Percentiles rank a stretch among this genome's conserved stretches.
These are phyloP conservation scores for Plantago rigida DNA, from an alignment of 305 asterid genomes.

Conservation along the genomic window DNA sequence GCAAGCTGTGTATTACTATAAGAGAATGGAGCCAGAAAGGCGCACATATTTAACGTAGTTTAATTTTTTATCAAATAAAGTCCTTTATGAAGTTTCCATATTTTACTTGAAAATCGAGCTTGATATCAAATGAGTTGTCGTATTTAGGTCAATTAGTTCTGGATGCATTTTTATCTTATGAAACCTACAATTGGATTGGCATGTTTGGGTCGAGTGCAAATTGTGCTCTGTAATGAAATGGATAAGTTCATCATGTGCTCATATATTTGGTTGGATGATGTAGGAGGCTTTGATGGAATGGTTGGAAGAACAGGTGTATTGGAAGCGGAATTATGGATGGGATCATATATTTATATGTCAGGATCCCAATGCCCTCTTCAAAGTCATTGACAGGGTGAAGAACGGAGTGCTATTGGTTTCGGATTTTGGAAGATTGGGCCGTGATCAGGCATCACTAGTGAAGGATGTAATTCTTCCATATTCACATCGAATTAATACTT, in stretches of 20 bases:
- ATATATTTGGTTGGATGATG: slow-evolving; percentile 27
- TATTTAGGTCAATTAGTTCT: background rate
- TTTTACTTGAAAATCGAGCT: background rate
- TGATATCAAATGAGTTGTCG: background rate
- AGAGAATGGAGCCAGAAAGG: too few species aligned
- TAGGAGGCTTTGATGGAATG: slow-evolving; percentile 82
- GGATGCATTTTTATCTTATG: background rate
- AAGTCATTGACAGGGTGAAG: slow-evolving; percentile 70
- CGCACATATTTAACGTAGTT: too few species aligned
- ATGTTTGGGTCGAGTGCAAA: background rate
- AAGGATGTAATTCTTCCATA: slow-evolving; percentile 89
- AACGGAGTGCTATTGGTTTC: slow-evolving; percentile 85
- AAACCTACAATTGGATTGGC: background rate
- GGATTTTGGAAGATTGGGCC: slow-evolving; percentile 87
- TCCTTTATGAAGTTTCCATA: background rate
- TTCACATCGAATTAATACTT: slow-evolving; percentile 81
- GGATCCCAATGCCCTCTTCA: slow-evolving; percentile 94
- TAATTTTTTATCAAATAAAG: too few species aligned
- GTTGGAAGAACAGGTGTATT: slow-evolving; percentile 70
- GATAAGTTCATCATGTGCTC: slow-evolving; percentile 5
- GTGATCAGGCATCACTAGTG: slow-evolving; percentile 73
- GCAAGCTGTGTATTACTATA: too few species aligned
- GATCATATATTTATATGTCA: slow-evolving; percentile 93
- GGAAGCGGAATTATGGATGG: slow-evolving; percentile 96
- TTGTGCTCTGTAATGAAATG: background rate